phyloP scores from a whole-genome alignment of 2,329 filamentous ascomycete species.

The Didymella exigua region DNA sequence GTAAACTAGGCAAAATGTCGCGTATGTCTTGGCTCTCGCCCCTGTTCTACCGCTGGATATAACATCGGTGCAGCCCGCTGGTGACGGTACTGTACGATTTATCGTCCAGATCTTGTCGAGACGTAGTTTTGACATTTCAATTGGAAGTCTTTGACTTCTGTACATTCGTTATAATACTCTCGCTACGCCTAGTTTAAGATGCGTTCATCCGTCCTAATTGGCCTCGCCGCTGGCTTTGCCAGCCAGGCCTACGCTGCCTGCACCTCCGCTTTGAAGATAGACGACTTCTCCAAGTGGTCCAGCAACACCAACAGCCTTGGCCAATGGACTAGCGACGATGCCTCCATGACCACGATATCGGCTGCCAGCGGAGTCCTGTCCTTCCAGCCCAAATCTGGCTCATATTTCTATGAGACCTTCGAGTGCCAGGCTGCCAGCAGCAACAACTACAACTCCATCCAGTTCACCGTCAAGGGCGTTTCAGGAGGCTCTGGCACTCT shows the following conservation, averaged over 20 bases:
- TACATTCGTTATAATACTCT: slow-evolving; percentile 47
- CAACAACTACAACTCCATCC: slow-evolving; percentile 56
- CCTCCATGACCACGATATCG: slow-evolving; percentile 53
- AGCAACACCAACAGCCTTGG: slow-evolving; percentile 46
- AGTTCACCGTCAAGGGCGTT: slow-evolving; percentile 56
- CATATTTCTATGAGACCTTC: slow-evolving; percentile 63
- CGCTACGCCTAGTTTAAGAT: slow-evolving; percentile 37
- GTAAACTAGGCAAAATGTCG: slow-evolving; percentile 32
- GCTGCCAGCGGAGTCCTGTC: slow-evolving; percentile 53
- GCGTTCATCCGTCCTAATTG: slow-evolving; percentile 38
- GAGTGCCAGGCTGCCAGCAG: slow-evolving; percentile 54
- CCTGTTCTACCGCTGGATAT: slow-evolving; percentile 24
- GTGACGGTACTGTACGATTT: slow-evolving; percentile 22
- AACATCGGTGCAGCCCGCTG: slow-evolving; percentile 25
- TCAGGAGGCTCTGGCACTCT: slow-evolving; percentile 50
- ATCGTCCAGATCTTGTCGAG: slow-evolving; percentile 32
- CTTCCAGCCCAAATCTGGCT: slow-evolving; percentile 56
- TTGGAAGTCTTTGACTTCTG: slow-evolving; percentile 44
- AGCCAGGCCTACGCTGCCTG: slow-evolving; percentile 42
- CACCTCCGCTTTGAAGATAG: slow-evolving; percentile 44
- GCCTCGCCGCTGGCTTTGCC: slow-evolving; percentile 41
- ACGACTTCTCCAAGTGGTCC: slow-evolving; percentile 48
- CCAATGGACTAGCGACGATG: slow-evolving; percentile 54
- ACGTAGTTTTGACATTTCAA: slow-evolving; percentile 22
- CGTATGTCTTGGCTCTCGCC: slow-evolving; percentile 30